A percentile compares a stretch with the other conserved stretches of the same genome.
phyloP scores from a whole-genome alignment of 192 early-diverging fungal species.

The Coemansia sp. region DNA sequence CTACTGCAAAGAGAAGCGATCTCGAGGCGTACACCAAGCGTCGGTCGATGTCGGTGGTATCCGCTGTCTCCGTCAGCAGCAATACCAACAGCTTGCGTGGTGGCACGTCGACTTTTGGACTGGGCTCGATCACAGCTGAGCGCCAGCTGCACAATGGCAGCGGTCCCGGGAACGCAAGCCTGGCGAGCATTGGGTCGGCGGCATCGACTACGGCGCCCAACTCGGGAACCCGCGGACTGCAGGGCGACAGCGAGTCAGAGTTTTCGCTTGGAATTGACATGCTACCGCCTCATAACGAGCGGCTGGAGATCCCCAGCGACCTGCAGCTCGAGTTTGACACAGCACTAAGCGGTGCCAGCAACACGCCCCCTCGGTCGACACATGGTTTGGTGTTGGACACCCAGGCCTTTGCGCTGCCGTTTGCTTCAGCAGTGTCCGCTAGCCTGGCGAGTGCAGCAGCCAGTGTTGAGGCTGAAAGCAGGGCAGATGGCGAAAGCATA shows the following conservation, averaged over 20 bases:
- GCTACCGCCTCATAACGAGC: conserved; percentile 19
- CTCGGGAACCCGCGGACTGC: neutral
- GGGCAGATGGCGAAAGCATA: too few species aligned
- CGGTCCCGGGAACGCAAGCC: neutral
- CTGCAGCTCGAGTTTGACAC: conserved; percentile 48
- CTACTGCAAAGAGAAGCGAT: too few species aligned
- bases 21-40: conserved; percentile 18
- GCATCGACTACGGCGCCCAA: conserved; percentile 1
- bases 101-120: neutral
- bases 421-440: conserved; percentile 6
- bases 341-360: conserved; percentile 25
- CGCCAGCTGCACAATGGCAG: neutral
- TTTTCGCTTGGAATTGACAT: conserved; percentile 40
- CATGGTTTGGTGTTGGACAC: conserved; percentile 15
- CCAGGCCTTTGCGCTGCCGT: conserved; percentile 1
- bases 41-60: conserved; percentile 44
- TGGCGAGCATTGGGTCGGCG: neutral
- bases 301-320: conserved; percentile 37
- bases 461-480: conserved; percentile 5
- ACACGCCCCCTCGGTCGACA: conserved; percentile 25
- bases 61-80: conserved; percentile 9
- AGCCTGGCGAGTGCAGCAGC: neutral
- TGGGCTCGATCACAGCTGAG: neutral
- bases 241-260: conserved; percentile 27
- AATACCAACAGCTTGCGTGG: neutral